Percentiles rank a stretch among this genome's conserved stretches.
Conservation (phyloP, 768 basidiomycete genomes). For the Boletus subparvulus region DNA sequence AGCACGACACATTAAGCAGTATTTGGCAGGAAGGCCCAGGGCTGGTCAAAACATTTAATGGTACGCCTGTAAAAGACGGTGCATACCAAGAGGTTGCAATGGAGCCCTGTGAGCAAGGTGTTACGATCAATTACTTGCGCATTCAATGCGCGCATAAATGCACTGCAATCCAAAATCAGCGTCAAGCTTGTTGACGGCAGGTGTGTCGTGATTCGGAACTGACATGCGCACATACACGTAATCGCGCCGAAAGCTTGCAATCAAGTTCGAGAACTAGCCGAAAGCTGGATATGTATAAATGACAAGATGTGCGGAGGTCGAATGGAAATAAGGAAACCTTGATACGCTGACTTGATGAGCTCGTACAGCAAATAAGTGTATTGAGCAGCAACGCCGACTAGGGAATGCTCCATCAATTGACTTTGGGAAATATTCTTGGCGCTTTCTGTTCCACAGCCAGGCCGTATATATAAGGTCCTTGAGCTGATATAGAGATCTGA, state of each 20-base stretch:
- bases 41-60: too few species aligned
- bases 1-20: conserved; percentile 9
- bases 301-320: conserved; percentile 18
- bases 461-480: conserved; percentile 50
- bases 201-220: conserved; percentile 6
- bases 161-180: conserved; percentile 12
- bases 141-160: conserved; percentile 24
- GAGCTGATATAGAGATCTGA: conserved; percentile 59
- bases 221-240: conserved; percentile 37
- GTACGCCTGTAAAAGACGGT: conserved; percentile 40
- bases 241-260: conserved; percentile 32
- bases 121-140: conserved; percentile 44
- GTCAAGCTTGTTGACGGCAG: conserved; percentile 7
- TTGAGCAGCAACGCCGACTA: conserved; percentile 48
- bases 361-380: conserved; percentile 26
- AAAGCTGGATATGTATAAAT: conserved; percentile 15
- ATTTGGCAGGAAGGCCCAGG: neutral
- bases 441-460: conserved; percentile 48
- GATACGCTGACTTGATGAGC: conserved; percentile 39
- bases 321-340: conserved; percentile 25
- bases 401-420: conserved; percentile 35
- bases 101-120: conserved; percentile 51
- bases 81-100: conserved; percentile 64
- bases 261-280: conserved; percentile 30
- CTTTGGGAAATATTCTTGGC: conserved; percentile 40